Base-by-base conservation (phyloP, 2,329 filamentous ascomycete genomes). In the Alternaria gaisen region DNA sequence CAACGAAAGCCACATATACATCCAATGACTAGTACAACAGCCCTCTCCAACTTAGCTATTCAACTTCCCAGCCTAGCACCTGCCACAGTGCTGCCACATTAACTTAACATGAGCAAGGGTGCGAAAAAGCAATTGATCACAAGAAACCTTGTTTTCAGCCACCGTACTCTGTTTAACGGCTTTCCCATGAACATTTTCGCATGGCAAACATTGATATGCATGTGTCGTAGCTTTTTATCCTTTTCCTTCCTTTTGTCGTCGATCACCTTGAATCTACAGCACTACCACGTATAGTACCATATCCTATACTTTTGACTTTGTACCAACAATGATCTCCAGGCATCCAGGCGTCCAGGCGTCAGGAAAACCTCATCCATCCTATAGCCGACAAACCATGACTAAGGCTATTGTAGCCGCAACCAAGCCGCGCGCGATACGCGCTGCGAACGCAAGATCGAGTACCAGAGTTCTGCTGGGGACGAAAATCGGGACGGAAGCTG, bases 361-460 rank as follows among this genome's bases (percentile, higher is more conserved):
- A 20, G 18, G 38, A 41, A 41, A 41, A 22, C 41, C 41, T 43
- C 22, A 43, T 43, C 22, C 41, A 9, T 42, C 40, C 6, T 11
- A 22, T 18, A 34, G 2, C 1, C 1, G 18, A 32, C 20, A 34
- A 24, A 24, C 3, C 1, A 16, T 18, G 30, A 6, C 5, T 16
- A 48, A 34, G 12, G 20, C 4, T 36, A 38, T 9, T n/a, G 38
- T 20, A 40, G 38, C 38, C 38, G 38, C 20, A 16, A 24, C 22
- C 14, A 20, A 44, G 24, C 30, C 46, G 20, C 22, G 22, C 30
- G 32, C 46, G 20, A 20, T 50, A 50, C 34, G 30, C 32, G 46
- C 32, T 24, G 46, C 46, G 32, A 50, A 50, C 46, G 30, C 46
- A 50, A 50, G 20, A 38, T 50, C 20, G 46, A 50, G 32, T 42